phyloP scores from a whole-genome alignment of 2,329 filamentous ascomycete species.

The Chaetothyriales sp. region DNA sequence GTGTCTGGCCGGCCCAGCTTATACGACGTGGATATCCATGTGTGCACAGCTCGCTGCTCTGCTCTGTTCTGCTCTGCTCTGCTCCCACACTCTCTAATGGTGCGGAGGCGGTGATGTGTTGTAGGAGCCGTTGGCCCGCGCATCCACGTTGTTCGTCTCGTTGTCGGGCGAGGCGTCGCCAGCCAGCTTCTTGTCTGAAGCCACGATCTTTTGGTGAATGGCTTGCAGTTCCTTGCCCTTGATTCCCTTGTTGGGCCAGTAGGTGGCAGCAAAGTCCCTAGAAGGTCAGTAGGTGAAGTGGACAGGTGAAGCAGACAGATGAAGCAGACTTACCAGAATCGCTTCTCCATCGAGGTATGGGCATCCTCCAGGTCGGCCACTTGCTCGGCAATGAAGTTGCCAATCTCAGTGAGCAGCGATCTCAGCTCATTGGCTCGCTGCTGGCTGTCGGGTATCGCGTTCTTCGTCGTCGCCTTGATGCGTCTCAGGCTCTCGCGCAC shows the following conservation, averaged over 20 bases:
- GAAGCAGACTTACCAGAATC: slow-evolving; percentile 27
- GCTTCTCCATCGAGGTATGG: slow-evolving; percentile 27
- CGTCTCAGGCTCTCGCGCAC: slow-evolving; percentile 29
- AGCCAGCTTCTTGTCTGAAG: slow-evolving; percentile 16
- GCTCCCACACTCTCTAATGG: neutral
- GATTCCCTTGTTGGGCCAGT: slow-evolving; percentile 33
- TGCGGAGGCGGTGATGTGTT: slow-evolving; percentile 13
- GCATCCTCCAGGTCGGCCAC: slow-evolving; percentile 24
- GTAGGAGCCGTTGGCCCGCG: slow-evolving; percentile 15
- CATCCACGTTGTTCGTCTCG: slow-evolving; percentile 12
- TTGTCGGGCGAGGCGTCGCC: slow-evolving; percentile 17
- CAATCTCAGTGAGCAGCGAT: slow-evolving; percentile 29
- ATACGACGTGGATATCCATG: neutral
- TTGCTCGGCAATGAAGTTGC: slow-evolving; percentile 28
- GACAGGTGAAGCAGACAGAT: neutral
- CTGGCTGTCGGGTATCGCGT: slow-evolving; percentile 29
- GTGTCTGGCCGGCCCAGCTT: neutral
- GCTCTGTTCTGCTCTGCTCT: no score
- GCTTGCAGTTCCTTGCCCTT: slow-evolving; percentile 14
- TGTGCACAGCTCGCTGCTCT: no score
- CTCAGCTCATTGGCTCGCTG: slow-evolving; percentile 30
- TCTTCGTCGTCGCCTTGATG: slow-evolving; percentile 32
- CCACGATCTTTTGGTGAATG: slow-evolving; percentile 17
- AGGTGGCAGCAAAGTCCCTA: slow-evolving; percentile 32
- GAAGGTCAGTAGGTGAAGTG: slow-evolving; percentile 17